Evolutionary conservation across 1,284 basidiomycete genomes (phyloP), one percentile per base, ranked within the genome.

Genomic region (Microbotryum saponariae): DNA sequence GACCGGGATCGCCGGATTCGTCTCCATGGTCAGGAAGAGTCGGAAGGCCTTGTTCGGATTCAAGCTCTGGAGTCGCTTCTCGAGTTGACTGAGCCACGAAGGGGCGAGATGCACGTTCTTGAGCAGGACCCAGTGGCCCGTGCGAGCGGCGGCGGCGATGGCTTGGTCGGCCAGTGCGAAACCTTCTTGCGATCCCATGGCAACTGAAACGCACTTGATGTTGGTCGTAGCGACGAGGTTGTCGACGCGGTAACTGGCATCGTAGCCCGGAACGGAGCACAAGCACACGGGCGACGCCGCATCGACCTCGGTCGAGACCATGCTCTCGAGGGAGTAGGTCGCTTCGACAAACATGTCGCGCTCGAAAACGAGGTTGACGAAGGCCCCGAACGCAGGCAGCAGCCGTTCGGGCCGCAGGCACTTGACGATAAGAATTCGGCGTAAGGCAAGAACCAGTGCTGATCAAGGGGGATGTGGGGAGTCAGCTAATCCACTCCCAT

Each of bases 121-220:
- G 64, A 96, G 82, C 51, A 97, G 79, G 2, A 97, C 92, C 91
- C 91, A 94, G 16, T 87, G 83, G 8, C 93, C 93, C 74, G 90
- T 88, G 23, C 92, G 83, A 18, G 91, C 88, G 27, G 92, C 92
- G 25, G 85, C 78, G 23, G 88, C 86, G 66, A 97, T 96, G 3
- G 91, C 91, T 75, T 94, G 91, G 72, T 97, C 93, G 6, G 93
- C 93, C 3, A 91, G 81, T 8, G 84, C 83, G 76, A 91, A 93
- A n/a, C 93, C 92, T 80, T 97, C 93, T 68, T 91, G 88, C 2
- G 92, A 96, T n/a, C 93, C 93, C 91, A 97, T 96, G 14, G 93
- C 93, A 20, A 97, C 89, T 1, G 90, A 89, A 0, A 85, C 80
- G 64, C 89, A 93, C 33, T 85, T 84, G 47, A 61, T 56, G 23